phyloP scores from a whole-genome alignment of 2,329 filamentous ascomycete genomes.

The Sporothrix pallida region DNA sequence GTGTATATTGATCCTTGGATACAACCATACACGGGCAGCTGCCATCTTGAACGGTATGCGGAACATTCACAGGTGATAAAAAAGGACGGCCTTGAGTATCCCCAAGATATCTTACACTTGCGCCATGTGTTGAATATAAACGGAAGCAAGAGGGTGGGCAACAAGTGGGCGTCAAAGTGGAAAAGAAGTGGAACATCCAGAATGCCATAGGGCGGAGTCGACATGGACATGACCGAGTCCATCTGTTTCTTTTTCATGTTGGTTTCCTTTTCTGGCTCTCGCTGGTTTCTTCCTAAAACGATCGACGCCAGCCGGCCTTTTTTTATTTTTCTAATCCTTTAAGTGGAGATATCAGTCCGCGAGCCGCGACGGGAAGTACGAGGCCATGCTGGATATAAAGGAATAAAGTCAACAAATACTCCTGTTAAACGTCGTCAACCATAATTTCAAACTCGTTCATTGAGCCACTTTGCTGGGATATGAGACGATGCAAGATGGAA shows the following conservation, averaged over 20 bases:
- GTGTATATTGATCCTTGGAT: background rate
- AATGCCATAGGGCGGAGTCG: conserved; percentile 14
- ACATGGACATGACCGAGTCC: background rate
- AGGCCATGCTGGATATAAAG: background rate
- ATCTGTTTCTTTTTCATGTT: too few species aligned
- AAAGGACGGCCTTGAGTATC: background rate
- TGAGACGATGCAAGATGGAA: background rate
- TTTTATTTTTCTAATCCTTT: background rate
- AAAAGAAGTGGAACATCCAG: background rate
- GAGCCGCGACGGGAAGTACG: background rate
- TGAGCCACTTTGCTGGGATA: background rate
- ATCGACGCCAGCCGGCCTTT: background rate
- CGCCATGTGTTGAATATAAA: conserved; percentile 11
- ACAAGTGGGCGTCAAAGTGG: background rate
- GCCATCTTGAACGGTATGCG: background rate
- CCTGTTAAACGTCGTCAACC: too few species aligned
- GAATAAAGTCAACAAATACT: too few species aligned
- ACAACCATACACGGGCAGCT: background rate
- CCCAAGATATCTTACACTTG: background rate
- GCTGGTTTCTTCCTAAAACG: background rate
- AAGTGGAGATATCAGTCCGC: background rate
- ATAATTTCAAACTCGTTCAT: background rate
- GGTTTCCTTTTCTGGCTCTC: background rate
- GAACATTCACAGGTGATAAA: background rate
- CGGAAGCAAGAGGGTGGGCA: background rate